Conservation (phyloP, 768 basidiomycete species). For the Pleurotus giganteus region DNA sequence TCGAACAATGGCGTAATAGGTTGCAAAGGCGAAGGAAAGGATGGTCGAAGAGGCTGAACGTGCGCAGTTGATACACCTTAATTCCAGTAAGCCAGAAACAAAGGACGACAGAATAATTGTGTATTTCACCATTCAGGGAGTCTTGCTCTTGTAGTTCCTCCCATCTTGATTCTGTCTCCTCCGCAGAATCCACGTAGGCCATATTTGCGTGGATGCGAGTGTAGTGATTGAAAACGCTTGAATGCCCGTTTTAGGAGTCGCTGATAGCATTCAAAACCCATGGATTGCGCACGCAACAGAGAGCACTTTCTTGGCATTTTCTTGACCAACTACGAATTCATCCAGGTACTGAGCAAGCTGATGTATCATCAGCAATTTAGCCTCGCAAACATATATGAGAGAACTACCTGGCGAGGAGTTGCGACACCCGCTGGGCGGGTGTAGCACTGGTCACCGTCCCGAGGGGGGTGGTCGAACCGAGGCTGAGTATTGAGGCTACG, state of each 20-base stretch:
- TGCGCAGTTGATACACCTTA: slow-evolving; percentile 52
- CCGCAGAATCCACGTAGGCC: slow-evolving; percentile 41
- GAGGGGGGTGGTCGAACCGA: slow-evolving; percentile 38
- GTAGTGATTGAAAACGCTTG: slow-evolving; percentile 92
- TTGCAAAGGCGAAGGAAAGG: slow-evolving; percentile 34
- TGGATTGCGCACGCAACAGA: slow-evolving; percentile 79
- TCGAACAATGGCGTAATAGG: slow-evolving; percentile 63
- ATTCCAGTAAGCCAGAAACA: slow-evolving; percentile 24
- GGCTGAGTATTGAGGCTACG: slow-evolving; percentile 54
- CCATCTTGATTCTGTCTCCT: slow-evolving; percentile 15
- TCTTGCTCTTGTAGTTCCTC: slow-evolving; percentile 6
- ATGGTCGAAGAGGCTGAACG: slow-evolving; percentile 65
- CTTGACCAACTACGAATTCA: slow-evolving; percentile 89
- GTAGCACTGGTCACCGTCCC: slow-evolving; percentile 30
- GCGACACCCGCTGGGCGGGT: slow-evolving; percentile 46
- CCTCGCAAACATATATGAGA: not conserved
- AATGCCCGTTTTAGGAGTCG: slow-evolving; percentile 5
- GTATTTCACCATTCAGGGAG: not conserved
- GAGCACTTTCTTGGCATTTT: slow-evolving; percentile 88
- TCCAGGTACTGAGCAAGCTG: slow-evolving; percentile 85
- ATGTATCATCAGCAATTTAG: slow-evolving; percentile 8
- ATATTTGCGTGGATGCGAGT: slow-evolving; percentile 80
- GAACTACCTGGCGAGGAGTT: slow-evolving; percentile 53
- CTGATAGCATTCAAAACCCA: slow-evolving; percentile 1
- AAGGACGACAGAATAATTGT: not conserved